Evolutionary conservation across 768 basidiomycete genomes (phyloP).

Genomic region (Phylloporus rhodoxanthus): DNA sequence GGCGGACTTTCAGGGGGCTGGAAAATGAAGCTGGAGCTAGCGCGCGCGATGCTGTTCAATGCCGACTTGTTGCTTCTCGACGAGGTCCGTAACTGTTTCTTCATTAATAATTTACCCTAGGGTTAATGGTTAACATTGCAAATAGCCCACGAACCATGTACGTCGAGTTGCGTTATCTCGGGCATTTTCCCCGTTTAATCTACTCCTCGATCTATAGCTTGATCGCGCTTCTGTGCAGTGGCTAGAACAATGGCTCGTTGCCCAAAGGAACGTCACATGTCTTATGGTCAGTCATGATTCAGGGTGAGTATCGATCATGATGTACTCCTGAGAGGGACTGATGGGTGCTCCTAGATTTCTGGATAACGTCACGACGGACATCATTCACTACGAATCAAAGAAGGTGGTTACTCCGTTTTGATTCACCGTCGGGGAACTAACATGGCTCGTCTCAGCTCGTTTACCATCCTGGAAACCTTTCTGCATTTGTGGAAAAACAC

Average conservation of each 20-base stretch:
- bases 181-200: slow-evolving; percentile 13
- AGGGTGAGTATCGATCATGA: slow-evolving; percentile 48
- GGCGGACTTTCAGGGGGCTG: slow-evolving; percentile 93
- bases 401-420: slow-evolving; percentile 45
- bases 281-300: slow-evolving; percentile 96
- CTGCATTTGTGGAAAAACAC: slow-evolving; percentile 80
- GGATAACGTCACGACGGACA: slow-evolving; percentile 92
- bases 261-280: slow-evolving; percentile 81
- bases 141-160: slow-evolving; percentile 86
- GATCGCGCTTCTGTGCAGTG: slow-evolving; percentile 83
- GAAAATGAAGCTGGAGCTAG: slow-evolving; percentile 99
- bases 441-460: slow-evolving; percentile 52
- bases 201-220: slow-evolving; percentile 42
- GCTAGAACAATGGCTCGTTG: slow-evolving; percentile 83
- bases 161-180: slow-evolving; percentile 29
- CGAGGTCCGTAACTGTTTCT: slow-evolving; percentile 46
- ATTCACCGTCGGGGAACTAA: slow-evolving; percentile 14
- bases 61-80: slow-evolving; percentile 82
- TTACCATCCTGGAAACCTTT: slow-evolving; percentile 91
- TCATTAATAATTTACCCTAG: slow-evolving; percentile 18
- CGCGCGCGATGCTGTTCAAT: slow-evolving; percentile 94
- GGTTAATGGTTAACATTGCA: slow-evolving; percentile 22
- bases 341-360: slow-evolving; percentile 58
- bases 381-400: slow-evolving; percentile 95
- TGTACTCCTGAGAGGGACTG: slow-evolving; percentile 6